These are phyloP conservation scores for Cyberlindnera veronae DNA, from an alignment of 805 yeast species.

Conservation along the genomic window DNA sequence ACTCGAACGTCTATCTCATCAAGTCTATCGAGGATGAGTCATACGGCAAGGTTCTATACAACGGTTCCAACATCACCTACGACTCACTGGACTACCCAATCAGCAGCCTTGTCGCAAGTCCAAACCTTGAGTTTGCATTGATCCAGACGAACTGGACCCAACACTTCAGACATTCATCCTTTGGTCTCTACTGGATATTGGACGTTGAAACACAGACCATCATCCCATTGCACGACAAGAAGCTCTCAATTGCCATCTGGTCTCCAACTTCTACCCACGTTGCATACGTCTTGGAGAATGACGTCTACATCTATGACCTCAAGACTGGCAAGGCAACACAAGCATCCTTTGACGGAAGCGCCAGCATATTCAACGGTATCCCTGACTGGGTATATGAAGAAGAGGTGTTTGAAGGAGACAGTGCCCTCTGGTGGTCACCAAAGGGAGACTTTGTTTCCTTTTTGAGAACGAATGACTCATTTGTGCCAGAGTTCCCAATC, in stretches of 20 bases:
- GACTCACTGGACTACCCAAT: conserved; percentile 42
- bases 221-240: conserved; percentile 27
- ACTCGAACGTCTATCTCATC: conserved; percentile 47
- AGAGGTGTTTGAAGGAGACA: conserved; percentile 70
- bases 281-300: conserved; percentile 66
- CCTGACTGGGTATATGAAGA: conserved; percentile 97
- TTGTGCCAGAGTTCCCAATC: conserved; percentile 67
- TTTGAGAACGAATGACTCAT: conserved; percentile 66
- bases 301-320: conserved; percentile 56
- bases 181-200: conserved; percentile 41
- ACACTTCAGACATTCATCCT: conserved; percentile 53
- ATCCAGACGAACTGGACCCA: conserved; percentile 58
- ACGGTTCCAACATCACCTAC: conserved; percentile 43
- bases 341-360: conserved; percentile 69
- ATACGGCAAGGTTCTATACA: conserved; percentile 45
- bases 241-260: conserved; percentile 56
- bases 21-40: conserved; percentile 44
- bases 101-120: conserved; percentile 59
- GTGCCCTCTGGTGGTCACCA: conserved; percentile 88
- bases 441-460: conserved; percentile 61
- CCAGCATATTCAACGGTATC: conserved; percentile 73
- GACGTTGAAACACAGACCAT: conserved; percentile 30
- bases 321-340: conserved; percentile 26
- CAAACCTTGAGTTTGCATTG: conserved; percentile 57
- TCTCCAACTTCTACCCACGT: conserved; percentile 66